Percentiles rank a stretch among this genome's conserved stretches.
These are phyloP conservation scores for Viola pubescens DNA, from an alignment of 441 rosid species.

Conservation along the genomic window DNA sequence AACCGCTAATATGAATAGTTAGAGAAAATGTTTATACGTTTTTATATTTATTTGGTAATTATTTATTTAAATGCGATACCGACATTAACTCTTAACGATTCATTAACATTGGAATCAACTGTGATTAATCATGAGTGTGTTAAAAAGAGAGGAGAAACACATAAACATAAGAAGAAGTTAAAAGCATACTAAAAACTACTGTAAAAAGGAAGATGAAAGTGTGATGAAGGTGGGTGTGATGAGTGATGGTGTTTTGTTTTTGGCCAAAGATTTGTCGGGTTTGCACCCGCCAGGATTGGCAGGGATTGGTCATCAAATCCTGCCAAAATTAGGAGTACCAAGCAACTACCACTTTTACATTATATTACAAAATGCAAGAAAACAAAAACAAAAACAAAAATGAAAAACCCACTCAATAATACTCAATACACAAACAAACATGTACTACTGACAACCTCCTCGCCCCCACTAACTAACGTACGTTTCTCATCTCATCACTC, in stretches of 20 bases:
- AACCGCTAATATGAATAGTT: too few species aligned
- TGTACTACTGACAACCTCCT: neutral
- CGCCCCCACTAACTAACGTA: slow-evolving; percentile 16
- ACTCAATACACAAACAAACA: neutral
- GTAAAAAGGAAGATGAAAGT: neutral
- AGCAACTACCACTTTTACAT: neutral
- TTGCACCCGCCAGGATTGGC: slow-evolving; percentile 22
- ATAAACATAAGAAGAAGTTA: neutral
- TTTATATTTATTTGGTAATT: too few species aligned
- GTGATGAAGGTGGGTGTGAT: neutral
- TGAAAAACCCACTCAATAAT: neutral
- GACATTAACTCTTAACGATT: neutral
- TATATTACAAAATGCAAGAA: neutral
- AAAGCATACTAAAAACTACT: neutral
- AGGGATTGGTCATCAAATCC: neutral
- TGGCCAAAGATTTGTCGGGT: slow-evolving; percentile 22
- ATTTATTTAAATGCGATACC: neutral
- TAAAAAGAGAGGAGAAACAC: neutral
- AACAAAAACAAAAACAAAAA: neutral
- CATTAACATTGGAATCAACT: too few species aligned
- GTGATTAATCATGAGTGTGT: too few species aligned
- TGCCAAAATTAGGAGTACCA: neutral
- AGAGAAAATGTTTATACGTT: too few species aligned
- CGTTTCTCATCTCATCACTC: neutral
- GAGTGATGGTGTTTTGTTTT: slow-evolving; percentile 5